Conservation (phyloP, 164 flowering plant species). For the Paratinospora sagittata region DNA sequence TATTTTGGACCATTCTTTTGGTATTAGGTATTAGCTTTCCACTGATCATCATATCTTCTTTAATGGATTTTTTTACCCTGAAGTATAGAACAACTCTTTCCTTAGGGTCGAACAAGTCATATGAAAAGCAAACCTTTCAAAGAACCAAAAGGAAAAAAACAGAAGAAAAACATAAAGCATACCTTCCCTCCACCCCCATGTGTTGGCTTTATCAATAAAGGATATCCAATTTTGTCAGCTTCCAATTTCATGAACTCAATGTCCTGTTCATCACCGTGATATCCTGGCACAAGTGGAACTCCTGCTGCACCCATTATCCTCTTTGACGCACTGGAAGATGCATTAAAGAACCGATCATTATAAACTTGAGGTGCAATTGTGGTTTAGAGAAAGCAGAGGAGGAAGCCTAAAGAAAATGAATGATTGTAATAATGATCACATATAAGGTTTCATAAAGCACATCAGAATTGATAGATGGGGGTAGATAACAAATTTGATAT, state of each 20-base stretch:
- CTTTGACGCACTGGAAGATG: slow-evolving; percentile 81
- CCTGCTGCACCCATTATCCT: slow-evolving; percentile 99
- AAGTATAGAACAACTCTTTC: no score
- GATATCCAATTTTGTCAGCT: slow-evolving; percentile 95
- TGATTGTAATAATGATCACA: not conserved
- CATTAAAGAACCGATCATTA: slow-evolving; percentile 5
- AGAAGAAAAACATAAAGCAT: not conserved
- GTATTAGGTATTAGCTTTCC: no score
- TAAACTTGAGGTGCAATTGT: not conserved
- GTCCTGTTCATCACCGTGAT: slow-evolving; percentile 91
- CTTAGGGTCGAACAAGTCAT: no score
- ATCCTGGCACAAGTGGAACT: slow-evolving; percentile 98
- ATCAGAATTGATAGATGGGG: not conserved
- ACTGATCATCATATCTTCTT: no score
- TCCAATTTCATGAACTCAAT: slow-evolving; percentile 75
- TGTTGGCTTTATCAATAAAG: slow-evolving; percentile 93
- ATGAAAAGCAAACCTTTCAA: not conserved
- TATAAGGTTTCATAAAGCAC: not conserved
- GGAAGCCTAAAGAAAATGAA: not conserved
- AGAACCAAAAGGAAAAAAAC: no score
- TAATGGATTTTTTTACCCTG: no score
- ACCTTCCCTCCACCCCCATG: slow-evolving; percentile 99
- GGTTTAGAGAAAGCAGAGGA: not conserved
- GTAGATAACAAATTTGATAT: not conserved
- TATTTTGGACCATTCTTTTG: no score